Percentiles rank a stretch among this genome's conserved stretches.
phyloP scores from a whole-genome alignment of 768 basidiomycete species.

The Leucocoprinus leucothites region DNA sequence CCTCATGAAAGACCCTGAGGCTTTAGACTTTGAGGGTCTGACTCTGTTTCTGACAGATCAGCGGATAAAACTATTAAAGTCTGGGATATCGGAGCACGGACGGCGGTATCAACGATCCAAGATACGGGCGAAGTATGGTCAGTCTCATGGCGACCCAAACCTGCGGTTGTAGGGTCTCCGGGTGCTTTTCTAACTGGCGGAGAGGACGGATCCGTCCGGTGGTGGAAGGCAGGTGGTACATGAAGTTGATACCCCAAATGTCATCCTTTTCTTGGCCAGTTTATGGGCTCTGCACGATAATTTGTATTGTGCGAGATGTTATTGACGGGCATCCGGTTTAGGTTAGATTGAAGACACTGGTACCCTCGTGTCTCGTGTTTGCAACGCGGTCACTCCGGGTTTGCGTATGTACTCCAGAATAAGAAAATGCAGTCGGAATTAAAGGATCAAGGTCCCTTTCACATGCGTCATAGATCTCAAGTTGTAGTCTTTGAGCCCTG shows the following conservation, averaged over 20 bases:
- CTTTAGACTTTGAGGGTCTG: background rate
- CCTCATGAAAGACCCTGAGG: background rate
- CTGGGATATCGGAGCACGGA: conserved; percentile 78
- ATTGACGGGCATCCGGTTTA: background rate
- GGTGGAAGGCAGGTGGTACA: conserved; percentile 74
- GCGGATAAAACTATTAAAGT: conserved; percentile 85
- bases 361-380: background rate
- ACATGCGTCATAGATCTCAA: background rate
- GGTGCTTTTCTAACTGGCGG: conserved; percentile 75
- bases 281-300: conserved; percentile 1
- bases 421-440: background rate
- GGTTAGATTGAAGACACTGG: background rate
- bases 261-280: background rate
- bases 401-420: background rate
- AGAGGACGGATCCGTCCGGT: conserved; percentile 69
- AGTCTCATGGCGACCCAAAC: conserved; percentile 74
- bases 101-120: conserved; percentile 73
- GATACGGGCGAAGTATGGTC: conserved; percentile 84
- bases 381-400: background rate
- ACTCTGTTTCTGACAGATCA: conserved; percentile 3
- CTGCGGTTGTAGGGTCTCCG: conserved; percentile 48
- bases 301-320: background rate
- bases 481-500: too few species aligned
- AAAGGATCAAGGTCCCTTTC: too few species aligned
- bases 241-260: conserved; percentile 15